Evolutionary conservation across 2,329 filamentous ascomycete species (phyloP).

Genomic region (Talaromyces sp.): DNA sequence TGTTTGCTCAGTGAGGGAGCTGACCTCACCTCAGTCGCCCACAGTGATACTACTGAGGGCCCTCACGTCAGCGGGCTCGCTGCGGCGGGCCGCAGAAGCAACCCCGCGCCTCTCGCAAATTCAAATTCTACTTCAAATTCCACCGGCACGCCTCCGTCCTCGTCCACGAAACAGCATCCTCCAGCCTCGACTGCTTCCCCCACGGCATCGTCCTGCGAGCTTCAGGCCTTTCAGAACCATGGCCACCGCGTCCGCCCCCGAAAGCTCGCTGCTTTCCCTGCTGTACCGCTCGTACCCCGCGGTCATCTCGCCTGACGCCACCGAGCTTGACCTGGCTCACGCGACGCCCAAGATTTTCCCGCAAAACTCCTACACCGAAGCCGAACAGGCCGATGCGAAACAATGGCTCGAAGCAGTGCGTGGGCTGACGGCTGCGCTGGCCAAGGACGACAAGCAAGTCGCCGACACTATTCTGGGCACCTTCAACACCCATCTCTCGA

Average conservation of each 20-base stretch:
- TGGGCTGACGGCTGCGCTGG: constrained; percentile 56
- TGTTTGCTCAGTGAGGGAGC: not conserved
- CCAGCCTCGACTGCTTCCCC: not conserved
- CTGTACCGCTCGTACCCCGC: constrained; percentile 42
- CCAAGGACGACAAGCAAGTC: constrained; percentile 50
- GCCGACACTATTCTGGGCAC: constrained; percentile 64
- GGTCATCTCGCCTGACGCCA: constrained; percentile 35
- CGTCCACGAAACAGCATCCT: not conserved
- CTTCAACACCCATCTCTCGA: constrained; percentile 82
- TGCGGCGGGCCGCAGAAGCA: constrained; percentile 13
- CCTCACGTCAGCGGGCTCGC: constrained; percentile 6
- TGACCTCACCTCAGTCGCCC: constrained; percentile 10
- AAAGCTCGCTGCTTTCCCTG: constrained; percentile 40
- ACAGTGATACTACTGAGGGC: constrained; percentile 10
- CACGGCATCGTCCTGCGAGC: not conserved
- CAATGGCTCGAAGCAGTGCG: constrained; percentile 80
- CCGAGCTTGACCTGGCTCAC: constrained; percentile 41
- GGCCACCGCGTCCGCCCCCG: constrained; percentile 33
- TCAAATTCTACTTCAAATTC: constrained; percentile 7
- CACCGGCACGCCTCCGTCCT: constrained; percentile 5
- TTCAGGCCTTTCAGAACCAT: constrained; percentile 13
- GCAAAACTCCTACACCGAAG: constrained; percentile 65
- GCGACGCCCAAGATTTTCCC: constrained; percentile 62
- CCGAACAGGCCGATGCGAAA: constrained; percentile 81
- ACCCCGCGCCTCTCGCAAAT: constrained; percentile 7